These are phyloP conservation scores for Sphaerobolus stellatus DNA, from an alignment of 1,284 basidiomycete species.

Conservation along the genomic window DNA sequence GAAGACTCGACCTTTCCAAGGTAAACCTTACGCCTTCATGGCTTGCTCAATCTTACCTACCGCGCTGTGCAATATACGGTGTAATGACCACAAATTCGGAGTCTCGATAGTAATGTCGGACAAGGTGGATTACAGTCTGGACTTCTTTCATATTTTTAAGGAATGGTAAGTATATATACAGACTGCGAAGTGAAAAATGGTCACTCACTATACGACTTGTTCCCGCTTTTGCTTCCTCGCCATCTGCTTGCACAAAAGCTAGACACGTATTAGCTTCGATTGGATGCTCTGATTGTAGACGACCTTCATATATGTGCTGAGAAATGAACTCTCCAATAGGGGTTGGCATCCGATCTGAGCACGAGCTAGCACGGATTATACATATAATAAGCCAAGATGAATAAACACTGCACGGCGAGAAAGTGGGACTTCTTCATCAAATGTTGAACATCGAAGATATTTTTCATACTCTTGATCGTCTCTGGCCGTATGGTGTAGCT, in stretches of 20 bases:
- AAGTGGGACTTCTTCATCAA: constrained; percentile 44
- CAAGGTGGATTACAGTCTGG: constrained; percentile 45
- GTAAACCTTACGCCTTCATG: constrained; percentile 40
- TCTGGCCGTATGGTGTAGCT: constrained; percentile 54
- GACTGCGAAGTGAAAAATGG: no score
- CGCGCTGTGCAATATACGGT: constrained; percentile 67
- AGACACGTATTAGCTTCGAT: no score
- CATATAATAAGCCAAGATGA: no score
- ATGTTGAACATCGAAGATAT: constrained; percentile 58
- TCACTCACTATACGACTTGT: no score
- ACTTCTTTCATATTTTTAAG: constrained; percentile 57
- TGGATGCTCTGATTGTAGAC: no score
- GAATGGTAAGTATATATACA: no score
- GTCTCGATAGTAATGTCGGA: constrained; percentile 43
- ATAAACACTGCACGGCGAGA: constrained; percentile 58
- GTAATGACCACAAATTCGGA: constrained; percentile 62
- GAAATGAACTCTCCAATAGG: no score
- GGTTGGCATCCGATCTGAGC: no score
- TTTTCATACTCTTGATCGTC: constrained; percentile 48
- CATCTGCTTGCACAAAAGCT: constrained; percentile 51
- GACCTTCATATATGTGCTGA: no score
- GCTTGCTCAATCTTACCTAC: constrained; percentile 45
- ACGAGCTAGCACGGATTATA: no score
- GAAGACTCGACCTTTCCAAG: constrained; percentile 49
- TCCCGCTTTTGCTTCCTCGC: no score